A percentile compares a stretch with the other conserved stretches of the same genome.
These are phyloP conservation scores for Pistacia vera DNA, from an alignment of 345 rosid species.

Conservation along the genomic window DNA sequence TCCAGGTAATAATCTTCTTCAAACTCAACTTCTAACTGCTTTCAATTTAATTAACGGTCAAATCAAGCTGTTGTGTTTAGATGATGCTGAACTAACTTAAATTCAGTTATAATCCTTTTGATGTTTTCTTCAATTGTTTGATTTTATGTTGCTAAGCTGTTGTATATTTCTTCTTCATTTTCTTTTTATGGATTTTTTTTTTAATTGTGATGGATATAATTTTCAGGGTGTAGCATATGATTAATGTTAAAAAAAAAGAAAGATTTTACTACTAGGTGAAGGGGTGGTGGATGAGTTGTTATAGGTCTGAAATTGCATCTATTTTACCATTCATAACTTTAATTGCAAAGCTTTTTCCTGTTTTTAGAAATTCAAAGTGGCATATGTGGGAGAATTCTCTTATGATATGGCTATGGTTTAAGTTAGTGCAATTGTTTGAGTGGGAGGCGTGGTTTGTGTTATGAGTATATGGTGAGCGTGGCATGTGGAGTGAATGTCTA, in stretches of 20 bases:
- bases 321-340: background rate
- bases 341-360: background rate
- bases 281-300: background rate
- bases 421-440: no score
- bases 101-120: background rate
- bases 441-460: no score
- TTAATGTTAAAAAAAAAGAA: background rate
- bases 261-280: background rate
- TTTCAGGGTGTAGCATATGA: background rate
- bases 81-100: background rate
- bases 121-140: background rate
- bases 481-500: no score
- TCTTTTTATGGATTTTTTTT: background rate
- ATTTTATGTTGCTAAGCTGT: background rate
- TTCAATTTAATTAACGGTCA: background rate
- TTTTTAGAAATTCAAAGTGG: no score
- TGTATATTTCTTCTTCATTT: no score
- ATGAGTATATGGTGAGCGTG: no score
- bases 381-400: no score
- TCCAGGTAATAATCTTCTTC: conserved; percentile 1
- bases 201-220: background rate
- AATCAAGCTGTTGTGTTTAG: background rate
- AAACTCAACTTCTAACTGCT: background rate
- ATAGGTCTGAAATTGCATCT: background rate
- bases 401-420: no score